phyloP scores from a whole-genome alignment of 1,139 yeast species.

The Geotrichum histeridarum region DNA sequence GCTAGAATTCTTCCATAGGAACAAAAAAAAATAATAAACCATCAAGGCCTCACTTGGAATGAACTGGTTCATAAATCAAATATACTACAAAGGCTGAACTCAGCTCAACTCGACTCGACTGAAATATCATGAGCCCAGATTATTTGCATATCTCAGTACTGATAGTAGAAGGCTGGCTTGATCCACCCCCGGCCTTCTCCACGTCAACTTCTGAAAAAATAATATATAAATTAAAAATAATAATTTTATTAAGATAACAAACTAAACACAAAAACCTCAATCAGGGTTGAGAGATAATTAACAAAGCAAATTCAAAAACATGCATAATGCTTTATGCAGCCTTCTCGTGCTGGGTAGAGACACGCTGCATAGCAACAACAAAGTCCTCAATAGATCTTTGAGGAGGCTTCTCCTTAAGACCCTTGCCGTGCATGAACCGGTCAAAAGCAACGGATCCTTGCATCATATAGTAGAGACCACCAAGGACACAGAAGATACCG shows the following conservation, averaged over 20 bases:
- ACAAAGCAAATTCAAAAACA: not conserved
- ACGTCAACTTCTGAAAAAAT: not conserved
- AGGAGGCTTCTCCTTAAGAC: constrained; percentile 60
- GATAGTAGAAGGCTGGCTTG: too few species aligned
- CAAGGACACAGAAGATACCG: constrained; percentile 67
- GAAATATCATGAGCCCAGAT: too few species aligned
- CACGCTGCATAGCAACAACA: constrained; percentile 96
- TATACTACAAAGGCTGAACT: too few species aligned
- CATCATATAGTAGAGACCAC: constrained; percentile 66
- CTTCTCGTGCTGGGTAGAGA: constrained; percentile 93
- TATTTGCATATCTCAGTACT: too few species aligned
- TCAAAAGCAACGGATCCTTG: constrained; percentile 83
- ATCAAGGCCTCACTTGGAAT: too few species aligned
- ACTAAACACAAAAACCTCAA: not conserved
- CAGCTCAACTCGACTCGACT: too few species aligned
- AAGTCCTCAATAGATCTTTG: constrained; percentile 87
- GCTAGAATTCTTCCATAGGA: too few species aligned
- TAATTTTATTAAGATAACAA: not conserved
- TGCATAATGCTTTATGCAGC: constrained; percentile 28
- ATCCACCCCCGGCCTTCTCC: too few species aligned
- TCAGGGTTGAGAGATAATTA: constrained; percentile 1
- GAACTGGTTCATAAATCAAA: too few species aligned
- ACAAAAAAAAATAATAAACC: too few species aligned
- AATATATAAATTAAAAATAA: not conserved
- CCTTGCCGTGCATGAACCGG: constrained; percentile 89